phyloP scores from a whole-genome alignment of 2,329 filamentous ascomycete genomes.

The Fusarium keratoplasticum region DNA sequence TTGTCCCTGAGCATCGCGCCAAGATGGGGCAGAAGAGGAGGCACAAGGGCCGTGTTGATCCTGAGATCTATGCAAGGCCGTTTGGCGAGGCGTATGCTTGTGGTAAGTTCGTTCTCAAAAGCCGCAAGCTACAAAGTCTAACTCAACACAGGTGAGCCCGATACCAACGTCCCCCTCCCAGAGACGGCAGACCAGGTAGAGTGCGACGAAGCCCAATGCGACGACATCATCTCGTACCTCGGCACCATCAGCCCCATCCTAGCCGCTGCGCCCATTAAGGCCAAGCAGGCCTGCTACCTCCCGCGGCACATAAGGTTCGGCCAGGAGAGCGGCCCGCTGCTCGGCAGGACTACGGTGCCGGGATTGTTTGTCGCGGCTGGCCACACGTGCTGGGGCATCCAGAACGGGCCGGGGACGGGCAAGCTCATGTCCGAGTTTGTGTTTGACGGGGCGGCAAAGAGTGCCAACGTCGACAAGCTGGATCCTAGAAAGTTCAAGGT shows the following conservation, averaged over 20 bases:
- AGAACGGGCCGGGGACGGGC: conserved; percentile 91
- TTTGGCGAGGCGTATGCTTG: conserved; percentile 94
- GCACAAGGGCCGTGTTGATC: conserved; percentile 76
- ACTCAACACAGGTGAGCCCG: conserved; percentile 73
- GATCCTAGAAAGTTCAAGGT: conserved; percentile 75
- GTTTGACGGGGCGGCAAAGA: conserved; percentile 77
- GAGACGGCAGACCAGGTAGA: conserved; percentile 79
- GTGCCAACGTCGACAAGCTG: conserved; percentile 73
- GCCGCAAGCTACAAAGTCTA: not conserved
- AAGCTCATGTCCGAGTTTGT: conserved; percentile 84
- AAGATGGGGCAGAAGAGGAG: conserved; percentile 61
- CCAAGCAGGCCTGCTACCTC: conserved; percentile 92
- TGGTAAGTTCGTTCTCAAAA: conserved; percentile 59
- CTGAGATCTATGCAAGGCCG: conserved; percentile 93
- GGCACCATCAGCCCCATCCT: conserved; percentile 73
- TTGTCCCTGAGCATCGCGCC: conserved; percentile 63
- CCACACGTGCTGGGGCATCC: conserved; percentile 98
- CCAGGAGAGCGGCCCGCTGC: conserved; percentile 75
- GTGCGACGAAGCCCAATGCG: conserved; percentile 80
- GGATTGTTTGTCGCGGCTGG: conserved; percentile 87
- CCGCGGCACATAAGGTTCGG: conserved; percentile 77
- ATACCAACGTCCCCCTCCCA: conserved; percentile 80
- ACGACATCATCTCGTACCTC: conserved; percentile 87
- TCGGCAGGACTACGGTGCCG: conserved; percentile 78
- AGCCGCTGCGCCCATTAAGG: conserved; percentile 74